Percentiles rank a stretch among this genome's conserved stretches.
These are phyloP conservation scores for Penicillium sp. DNA, from an alignment of 2,329 filamentous ascomycete genomes.

Conservation along the genomic window DNA sequence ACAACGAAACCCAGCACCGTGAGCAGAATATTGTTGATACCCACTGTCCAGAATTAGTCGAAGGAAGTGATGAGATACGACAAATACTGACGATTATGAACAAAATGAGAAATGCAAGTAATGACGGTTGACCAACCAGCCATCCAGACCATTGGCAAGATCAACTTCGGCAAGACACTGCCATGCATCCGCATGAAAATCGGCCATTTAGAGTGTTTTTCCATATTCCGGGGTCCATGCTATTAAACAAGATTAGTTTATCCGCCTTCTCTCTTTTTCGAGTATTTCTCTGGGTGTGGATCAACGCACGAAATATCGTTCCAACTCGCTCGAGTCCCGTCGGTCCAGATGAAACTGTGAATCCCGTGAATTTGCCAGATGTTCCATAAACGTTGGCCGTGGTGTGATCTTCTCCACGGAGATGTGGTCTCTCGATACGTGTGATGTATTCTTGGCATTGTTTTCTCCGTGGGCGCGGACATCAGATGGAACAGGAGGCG, in stretches of 20 bases:
- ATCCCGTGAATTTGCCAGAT: conserved; percentile 30
- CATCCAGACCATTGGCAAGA: conserved; percentile 60
- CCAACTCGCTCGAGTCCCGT: conserved; percentile 44
- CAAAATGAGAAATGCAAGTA: conserved; percentile 50
- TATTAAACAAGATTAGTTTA: conserved; percentile 11
- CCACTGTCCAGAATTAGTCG: conserved; percentile 32
- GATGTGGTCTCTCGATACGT: conserved; percentile 21
- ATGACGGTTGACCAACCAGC: conserved; percentile 61
- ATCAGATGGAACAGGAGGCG: conserved; percentile 15
- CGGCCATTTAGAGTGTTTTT: conserved; percentile 70
- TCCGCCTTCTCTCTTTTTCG: neutral
- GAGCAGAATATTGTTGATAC: conserved; percentile 62
- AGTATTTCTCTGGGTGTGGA: neutral
- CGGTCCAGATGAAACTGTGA: conserved; percentile 28
- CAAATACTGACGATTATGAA: conserved; percentile 36
- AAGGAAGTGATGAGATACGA: no score
- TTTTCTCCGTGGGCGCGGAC: conserved; percentile 9
- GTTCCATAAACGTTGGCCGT: conserved; percentile 31
- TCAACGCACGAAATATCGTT: conserved; percentile 55
- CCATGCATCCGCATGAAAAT: conserved; percentile 70
- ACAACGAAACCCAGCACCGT: conserved; percentile 78
- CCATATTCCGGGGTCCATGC: conserved; percentile 57
- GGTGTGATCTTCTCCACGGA: conserved; percentile 25
- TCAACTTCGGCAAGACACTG: conserved; percentile 67
- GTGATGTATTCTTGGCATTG: conserved; percentile 8